A percentile compares a stretch with the other conserved stretches of the same genome.
phyloP scores from a whole-genome alignment of 352 stramenopile genomes.

The Globisporangium lucens region DNA sequence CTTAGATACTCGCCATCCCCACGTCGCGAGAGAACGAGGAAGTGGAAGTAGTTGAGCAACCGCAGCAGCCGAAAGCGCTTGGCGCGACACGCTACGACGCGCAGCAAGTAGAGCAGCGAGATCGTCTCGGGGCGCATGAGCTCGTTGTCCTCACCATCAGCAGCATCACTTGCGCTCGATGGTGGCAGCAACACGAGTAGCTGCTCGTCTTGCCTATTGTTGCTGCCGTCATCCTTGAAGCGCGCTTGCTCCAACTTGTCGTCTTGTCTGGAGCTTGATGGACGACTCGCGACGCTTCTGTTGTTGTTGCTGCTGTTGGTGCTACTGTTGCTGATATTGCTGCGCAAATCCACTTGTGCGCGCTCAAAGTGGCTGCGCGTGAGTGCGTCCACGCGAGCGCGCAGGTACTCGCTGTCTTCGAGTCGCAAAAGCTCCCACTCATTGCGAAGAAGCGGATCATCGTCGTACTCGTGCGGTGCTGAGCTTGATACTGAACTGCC shows the following conservation, averaged over 20 bases:
- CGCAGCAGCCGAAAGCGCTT: slow-evolving; percentile 40
- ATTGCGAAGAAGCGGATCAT: slow-evolving; percentile 33
- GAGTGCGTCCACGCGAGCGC: slow-evolving; percentile 31
- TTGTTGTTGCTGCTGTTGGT: neutral
- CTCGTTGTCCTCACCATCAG: neutral
- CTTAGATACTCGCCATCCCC: neutral
- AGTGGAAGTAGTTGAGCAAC: slow-evolving; percentile 50
- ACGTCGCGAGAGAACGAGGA: slow-evolving; percentile 20
- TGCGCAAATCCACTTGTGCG: slow-evolving; percentile 29
- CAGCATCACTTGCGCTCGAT: neutral
- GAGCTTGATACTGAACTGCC: neutral
- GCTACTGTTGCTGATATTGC: neutral
- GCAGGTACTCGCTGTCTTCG: slow-evolving; percentile 32
- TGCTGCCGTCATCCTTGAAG: neutral
- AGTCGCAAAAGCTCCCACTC: slow-evolving; percentile 41
- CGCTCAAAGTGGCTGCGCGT: slow-evolving; percentile 35
- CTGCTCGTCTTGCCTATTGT: slow-evolving; percentile 1
- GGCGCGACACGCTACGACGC: slow-evolving; percentile 34
- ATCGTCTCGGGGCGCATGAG: slow-evolving; percentile 26
- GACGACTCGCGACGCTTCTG: neutral
- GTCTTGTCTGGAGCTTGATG: neutral
- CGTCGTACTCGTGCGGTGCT: slow-evolving; percentile 15
- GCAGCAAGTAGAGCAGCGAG: slow-evolving; percentile 38
- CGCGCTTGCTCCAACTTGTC: neutral
- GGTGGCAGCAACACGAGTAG: neutral